phyloP scores from a whole-genome alignment of 257 asterid species.

The Lithospermum erythrorhizon region DNA sequence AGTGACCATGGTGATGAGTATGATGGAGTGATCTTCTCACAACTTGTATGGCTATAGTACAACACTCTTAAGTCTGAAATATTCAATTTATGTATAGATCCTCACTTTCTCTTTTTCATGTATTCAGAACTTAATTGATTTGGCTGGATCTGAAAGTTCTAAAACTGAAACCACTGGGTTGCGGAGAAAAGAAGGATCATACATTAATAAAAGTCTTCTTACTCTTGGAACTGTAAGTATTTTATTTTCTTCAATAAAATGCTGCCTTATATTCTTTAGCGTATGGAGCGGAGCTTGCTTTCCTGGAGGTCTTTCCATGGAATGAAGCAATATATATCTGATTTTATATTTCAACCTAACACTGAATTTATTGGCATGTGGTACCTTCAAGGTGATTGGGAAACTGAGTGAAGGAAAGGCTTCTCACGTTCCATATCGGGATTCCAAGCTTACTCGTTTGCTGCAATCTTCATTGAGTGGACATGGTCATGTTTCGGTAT shows the following conservation, averaged over 20 bases:
- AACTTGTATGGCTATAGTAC: slow-evolving; percentile 47
- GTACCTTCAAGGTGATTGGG: slow-evolving; percentile 71
- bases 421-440: slow-evolving; percentile 93
- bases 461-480: slow-evolving; percentile 96
- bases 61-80: not conserved
- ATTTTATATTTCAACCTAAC: not conserved
- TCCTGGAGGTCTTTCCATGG: not conserved
- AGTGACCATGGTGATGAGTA: slow-evolving; percentile 91
- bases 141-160: slow-evolving; percentile 98
- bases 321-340: too few relatives aligned
- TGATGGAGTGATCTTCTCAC: slow-evolving; percentile 94
- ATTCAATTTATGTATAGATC: not conserved
- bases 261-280: not conserved
- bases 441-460: slow-evolving; percentile 93
- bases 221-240: slow-evolving; percentile 94
- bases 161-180: slow-evolving; percentile 95
- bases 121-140: slow-evolving; percentile 73
- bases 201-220: slow-evolving; percentile 92
- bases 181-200: slow-evolving; percentile 96
- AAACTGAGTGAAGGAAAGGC: slow-evolving; percentile 97
- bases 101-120: not conserved
- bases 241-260: not conserved
- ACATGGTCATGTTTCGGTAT: slow-evolving; percentile 91
- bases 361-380: not conserved
- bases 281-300: not conserved